phyloP scores from a whole-genome alignment of 768 basidiomycete species.

The Podaxis sp. region DNA sequence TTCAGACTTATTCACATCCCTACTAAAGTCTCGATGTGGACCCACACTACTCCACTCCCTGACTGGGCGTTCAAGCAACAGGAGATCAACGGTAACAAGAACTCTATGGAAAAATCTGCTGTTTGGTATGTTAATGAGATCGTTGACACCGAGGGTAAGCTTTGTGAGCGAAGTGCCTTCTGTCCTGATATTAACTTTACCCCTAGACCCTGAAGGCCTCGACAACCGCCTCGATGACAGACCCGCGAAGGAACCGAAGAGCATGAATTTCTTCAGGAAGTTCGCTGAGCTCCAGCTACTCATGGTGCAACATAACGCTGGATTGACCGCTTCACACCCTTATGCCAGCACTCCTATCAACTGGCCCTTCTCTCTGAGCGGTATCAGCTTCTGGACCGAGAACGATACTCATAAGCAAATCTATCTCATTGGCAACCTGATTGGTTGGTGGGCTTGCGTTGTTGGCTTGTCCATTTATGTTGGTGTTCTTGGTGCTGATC shows the following conservation, averaged over 20 bases:
- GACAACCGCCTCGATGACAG: slow-evolving; percentile 43
- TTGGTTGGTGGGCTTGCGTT: slow-evolving; percentile 94
- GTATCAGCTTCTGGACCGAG: slow-evolving; percentile 99
- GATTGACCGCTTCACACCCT: slow-evolving; percentile 94
- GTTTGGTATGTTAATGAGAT: slow-evolving; percentile 90
- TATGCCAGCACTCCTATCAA: slow-evolving; percentile 95
- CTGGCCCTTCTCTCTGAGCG: slow-evolving; percentile 95
- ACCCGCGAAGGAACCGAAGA: slow-evolving; percentile 67
- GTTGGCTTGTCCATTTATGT: slow-evolving; percentile 83
- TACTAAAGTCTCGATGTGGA: slow-evolving; percentile 94
- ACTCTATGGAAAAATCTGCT: slow-evolving; percentile 71
- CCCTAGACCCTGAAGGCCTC: slow-evolving; percentile 50
- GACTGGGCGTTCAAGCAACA: slow-evolving; percentile 98
- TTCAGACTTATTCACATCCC: slow-evolving; percentile 87
- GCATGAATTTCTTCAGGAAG: slow-evolving; percentile 90
- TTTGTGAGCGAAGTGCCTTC: slow-evolving; percentile 5
- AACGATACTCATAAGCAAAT: slow-evolving; percentile 84
- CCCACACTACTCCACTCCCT: slow-evolving; percentile 77
- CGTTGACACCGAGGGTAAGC: slow-evolving; percentile 65
- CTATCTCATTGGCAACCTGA: slow-evolving; percentile 91
- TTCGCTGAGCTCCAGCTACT: slow-evolving; percentile 89
- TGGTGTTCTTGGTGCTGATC: slow-evolving; percentile 87
- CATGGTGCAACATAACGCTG: slow-evolving; percentile 99
- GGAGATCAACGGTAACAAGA: slow-evolving; percentile 98
- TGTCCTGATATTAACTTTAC: slow-evolving; percentile 5